These are phyloP conservation scores for Haplographium delicatum DNA, from an alignment of 495 filamentous ascomycete species.

Conservation along the genomic window DNA sequence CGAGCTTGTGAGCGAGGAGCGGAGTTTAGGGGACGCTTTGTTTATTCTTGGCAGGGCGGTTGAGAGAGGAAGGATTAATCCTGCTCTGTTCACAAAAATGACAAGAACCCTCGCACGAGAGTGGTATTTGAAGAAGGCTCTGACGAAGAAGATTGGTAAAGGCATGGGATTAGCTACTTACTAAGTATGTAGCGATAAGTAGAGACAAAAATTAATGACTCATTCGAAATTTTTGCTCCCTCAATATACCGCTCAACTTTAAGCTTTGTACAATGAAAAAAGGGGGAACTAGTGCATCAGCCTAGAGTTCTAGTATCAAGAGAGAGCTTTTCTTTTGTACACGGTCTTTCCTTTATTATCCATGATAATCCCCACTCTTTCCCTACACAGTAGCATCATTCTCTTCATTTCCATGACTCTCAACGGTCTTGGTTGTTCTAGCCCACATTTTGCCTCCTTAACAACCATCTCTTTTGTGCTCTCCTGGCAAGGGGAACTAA, in stretches of 20 bases:
- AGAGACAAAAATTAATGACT: background rate
- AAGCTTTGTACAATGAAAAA: too few relatives aligned
- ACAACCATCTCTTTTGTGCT: conserved; percentile 17
- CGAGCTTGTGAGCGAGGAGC: conserved; percentile 78
- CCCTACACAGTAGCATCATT: conserved; percentile 28
- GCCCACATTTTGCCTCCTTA: conserved; percentile 25
- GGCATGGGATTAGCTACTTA: conserved; percentile 66
- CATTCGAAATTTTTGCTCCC: too few relatives aligned
- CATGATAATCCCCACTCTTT: conserved; percentile 10
- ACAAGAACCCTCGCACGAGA: conserved; percentile 80
- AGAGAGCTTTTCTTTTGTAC: too few relatives aligned
- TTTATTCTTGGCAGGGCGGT: conserved; percentile 79
- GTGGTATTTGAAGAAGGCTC: conserved; percentile 82
- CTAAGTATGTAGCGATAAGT: conserved; percentile 15
- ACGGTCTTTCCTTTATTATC: conserved; percentile 13
- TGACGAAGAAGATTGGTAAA: conserved; percentile 79
- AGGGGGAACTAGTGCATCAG: too few relatives aligned
- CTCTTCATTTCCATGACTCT: conserved; percentile 30
- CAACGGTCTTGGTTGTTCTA: conserved; percentile 32
- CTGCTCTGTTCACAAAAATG: conserved; percentile 78
- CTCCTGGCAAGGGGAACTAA: background rate
- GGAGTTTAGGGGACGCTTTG: conserved; percentile 75
- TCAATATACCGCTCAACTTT: too few relatives aligned
- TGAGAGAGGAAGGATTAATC: conserved; percentile 71
- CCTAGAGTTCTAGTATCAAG: too few relatives aligned